phyloP scores from a whole-genome alignment of 768 basidiomycete genomes.

The Lactarius hengduanensis region DNA sequence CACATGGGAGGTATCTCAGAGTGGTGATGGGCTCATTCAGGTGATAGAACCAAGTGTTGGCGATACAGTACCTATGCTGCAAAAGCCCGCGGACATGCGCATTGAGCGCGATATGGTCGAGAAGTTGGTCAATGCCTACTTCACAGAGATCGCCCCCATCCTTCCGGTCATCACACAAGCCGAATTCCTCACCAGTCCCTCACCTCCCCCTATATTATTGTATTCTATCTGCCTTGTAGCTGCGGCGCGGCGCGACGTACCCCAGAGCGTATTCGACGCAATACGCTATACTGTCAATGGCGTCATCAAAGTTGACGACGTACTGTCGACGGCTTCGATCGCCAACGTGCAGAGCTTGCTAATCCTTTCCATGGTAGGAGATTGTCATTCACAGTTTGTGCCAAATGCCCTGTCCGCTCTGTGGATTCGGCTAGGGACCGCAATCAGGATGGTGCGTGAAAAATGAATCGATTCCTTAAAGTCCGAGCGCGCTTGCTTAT shows the following conservation, averaged over 20 bases:
- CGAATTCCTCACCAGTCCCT: constrained; percentile 78
- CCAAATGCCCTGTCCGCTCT: constrained; percentile 82
- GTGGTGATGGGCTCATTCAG: constrained; percentile 85
- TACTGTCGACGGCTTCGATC: constrained; percentile 82
- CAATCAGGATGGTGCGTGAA: constrained; percentile 82
- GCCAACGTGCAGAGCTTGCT: constrained; percentile 86
- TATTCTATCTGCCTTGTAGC: constrained; percentile 95
- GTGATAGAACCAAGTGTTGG: constrained; percentile 62
- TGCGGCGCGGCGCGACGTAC: constrained; percentile 78
- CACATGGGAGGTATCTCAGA: constrained; percentile 79
- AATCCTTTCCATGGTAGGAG: constrained; percentile 83
- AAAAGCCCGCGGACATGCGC: constrained; percentile 66
- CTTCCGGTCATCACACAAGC: constrained; percentile 85
- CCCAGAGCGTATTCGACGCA: constrained; percentile 84
- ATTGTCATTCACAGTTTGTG: constrained; percentile 88
- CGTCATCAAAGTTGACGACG: constrained; percentile 86
- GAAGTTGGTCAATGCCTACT: constrained; percentile 87
- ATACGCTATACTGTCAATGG: constrained; percentile 85
- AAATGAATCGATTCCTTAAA: constrained; percentile 20
- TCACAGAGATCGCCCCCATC: constrained; percentile 82
- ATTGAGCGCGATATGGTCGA: constrained; percentile 79
- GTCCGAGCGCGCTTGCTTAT: constrained; percentile 12
- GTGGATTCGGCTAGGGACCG: constrained; percentile 82
- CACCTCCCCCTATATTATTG: constrained; percentile 77
- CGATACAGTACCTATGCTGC: constrained; percentile 52